A percentile compares a stretch with the other conserved stretches of the same genome.
phyloP scores from a whole-genome alignment of 2,329 filamentous ascomycete species.

The Pyrenochaeta sp. region DNA sequence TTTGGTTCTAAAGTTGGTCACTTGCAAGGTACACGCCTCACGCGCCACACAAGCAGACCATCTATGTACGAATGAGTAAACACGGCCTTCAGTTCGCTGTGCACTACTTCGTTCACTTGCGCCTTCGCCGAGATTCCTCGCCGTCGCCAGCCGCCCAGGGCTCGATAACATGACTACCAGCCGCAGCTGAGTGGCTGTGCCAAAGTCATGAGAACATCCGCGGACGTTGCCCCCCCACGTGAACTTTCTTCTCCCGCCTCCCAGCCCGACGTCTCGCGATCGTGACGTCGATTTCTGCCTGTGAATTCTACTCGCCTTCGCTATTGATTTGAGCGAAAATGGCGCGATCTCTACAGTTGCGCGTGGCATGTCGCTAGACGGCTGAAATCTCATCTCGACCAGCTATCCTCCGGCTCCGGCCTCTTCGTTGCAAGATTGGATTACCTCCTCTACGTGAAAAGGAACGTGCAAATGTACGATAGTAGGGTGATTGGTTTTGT shows the following conservation, averaged over 20 bases:
- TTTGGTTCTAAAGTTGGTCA: too few relatives aligned
- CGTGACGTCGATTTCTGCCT: constrained; percentile 8
- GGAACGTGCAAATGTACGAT: constrained; percentile 13
- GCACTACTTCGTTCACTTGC: background rate
- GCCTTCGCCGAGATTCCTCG: constrained; percentile 5
- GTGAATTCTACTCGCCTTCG: background rate
- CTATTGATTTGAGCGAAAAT: constrained; percentile 1
- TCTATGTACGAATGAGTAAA: background rate
- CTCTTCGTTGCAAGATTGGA: background rate
- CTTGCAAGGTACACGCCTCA: background rate
- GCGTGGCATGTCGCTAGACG: background rate
- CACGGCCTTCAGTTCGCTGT: background rate
- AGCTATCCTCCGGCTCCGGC: background rate
- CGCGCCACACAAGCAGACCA: background rate
- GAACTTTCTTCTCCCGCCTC: constrained; percentile 20
- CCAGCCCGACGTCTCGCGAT: constrained; percentile 7
- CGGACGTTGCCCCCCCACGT: constrained; percentile 20
- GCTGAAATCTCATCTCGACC: background rate
- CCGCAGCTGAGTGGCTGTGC: constrained; percentile 26
- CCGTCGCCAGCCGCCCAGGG: constrained; percentile 8
- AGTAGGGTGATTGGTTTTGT: constrained; percentile 13
- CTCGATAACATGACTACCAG: constrained; percentile 9
- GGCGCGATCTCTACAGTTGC: background rate
- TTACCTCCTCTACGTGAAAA: constrained; percentile 9
- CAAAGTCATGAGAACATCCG: constrained; percentile 9